Evolutionary conservation across 768 basidiomycete genomes (phyloP).

Genomic region (Podaxis mareebaensis): DNA sequence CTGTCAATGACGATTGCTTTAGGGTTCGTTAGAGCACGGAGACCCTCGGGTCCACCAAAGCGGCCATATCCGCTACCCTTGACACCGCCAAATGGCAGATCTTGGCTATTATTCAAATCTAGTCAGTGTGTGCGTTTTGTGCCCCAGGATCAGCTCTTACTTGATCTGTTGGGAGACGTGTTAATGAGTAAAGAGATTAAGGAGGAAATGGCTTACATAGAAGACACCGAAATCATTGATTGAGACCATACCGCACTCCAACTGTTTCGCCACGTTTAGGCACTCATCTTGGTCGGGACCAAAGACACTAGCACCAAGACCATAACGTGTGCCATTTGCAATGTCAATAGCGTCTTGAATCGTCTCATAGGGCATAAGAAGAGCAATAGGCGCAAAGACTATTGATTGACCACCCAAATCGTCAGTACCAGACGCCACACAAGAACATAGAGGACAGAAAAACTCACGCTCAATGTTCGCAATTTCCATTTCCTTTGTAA

Average conservation of each 20-base stretch:
- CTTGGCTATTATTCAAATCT: slow-evolving; percentile 53
- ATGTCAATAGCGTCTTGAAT: slow-evolving; percentile 85
- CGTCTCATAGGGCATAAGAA: slow-evolving; percentile 81
- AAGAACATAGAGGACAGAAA: not conserved
- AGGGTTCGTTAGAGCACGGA: slow-evolving; percentile 82
- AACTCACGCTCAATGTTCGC: slow-evolving; percentile 77
- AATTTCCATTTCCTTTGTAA: slow-evolving; percentile 68
- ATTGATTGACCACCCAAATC: not conserved
- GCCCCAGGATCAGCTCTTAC: slow-evolving; percentile 37
- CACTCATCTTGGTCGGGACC: slow-evolving; percentile 83
- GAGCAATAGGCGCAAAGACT: slow-evolving; percentile 94
- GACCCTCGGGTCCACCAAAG: slow-evolving; percentile 94
- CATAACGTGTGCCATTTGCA: slow-evolving; percentile 87
- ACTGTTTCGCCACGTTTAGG: slow-evolving; percentile 71
- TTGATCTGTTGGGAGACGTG: slow-evolving; percentile 51
- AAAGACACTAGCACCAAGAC: slow-evolving; percentile 93
- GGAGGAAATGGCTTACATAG: slow-evolving; percentile 54
- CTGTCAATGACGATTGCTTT: slow-evolving; percentile 89
- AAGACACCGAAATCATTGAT: slow-evolving; percentile 93
- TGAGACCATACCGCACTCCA: slow-evolving; percentile 97
- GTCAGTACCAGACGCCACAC: slow-evolving; percentile 9
- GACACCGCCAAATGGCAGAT: slow-evolving; percentile 92
- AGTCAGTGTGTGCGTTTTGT: not conserved
- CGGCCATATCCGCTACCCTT: slow-evolving; percentile 93
- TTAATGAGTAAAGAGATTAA: not conserved